Percentiles rank a stretch among this genome's conserved stretches.
These are phyloP conservation scores for Talaromyces sp. DNA, from an alignment of 2,329 filamentous ascomycete species.

Conservation along the genomic window DNA sequence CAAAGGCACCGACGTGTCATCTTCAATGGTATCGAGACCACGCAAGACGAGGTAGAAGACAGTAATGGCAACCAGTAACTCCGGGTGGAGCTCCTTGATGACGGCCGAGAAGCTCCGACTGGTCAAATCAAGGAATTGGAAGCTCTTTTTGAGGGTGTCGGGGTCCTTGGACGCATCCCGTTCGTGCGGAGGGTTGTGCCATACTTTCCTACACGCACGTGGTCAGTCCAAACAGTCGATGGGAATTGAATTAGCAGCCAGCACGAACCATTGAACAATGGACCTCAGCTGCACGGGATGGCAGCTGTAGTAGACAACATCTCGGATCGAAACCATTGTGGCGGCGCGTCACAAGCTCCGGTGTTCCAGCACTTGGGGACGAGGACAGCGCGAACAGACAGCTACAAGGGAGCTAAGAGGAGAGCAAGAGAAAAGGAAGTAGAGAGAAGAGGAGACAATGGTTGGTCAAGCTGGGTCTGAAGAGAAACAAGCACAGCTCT, in stretches of 20 bases:
- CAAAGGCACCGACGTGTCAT: slow-evolving; percentile 88
- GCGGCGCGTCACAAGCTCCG: slow-evolving; percentile 1
- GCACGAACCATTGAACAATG: slow-evolving; percentile 77
- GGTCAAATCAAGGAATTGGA: slow-evolving; percentile 76
- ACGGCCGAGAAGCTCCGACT: slow-evolving; percentile 90
- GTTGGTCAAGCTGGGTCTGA: background rate
- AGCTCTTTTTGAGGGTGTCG: slow-evolving; percentile 71
- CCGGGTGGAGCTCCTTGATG: slow-evolving; percentile 91
- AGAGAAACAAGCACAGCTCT: background rate
- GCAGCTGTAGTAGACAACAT: slow-evolving; percentile 63
- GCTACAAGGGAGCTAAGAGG: slow-evolving; percentile 3
- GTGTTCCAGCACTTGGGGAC: slow-evolving; percentile 4
- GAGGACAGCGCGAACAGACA: slow-evolving; percentile 9
- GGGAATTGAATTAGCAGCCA: background rate
- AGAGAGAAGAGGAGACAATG: slow-evolving; percentile 10
- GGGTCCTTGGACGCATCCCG: slow-evolving; percentile 73
- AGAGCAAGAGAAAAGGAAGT: slow-evolving; percentile 10
- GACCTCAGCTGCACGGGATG: slow-evolving; percentile 74
- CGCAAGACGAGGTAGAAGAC: slow-evolving; percentile 92
- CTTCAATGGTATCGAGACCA: slow-evolving; percentile 95
- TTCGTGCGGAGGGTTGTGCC: slow-evolving; percentile 89
- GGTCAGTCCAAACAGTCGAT: background rate
- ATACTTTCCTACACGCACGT: slow-evolving; percentile 68
- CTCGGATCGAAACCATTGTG: slow-evolving; percentile 38
- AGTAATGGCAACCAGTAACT: slow-evolving; percentile 80